These are phyloP conservation scores for Pyrus pyrifolia DNA, from an alignment of 306 rosid genomes.

Conservation along the genomic window DNA sequence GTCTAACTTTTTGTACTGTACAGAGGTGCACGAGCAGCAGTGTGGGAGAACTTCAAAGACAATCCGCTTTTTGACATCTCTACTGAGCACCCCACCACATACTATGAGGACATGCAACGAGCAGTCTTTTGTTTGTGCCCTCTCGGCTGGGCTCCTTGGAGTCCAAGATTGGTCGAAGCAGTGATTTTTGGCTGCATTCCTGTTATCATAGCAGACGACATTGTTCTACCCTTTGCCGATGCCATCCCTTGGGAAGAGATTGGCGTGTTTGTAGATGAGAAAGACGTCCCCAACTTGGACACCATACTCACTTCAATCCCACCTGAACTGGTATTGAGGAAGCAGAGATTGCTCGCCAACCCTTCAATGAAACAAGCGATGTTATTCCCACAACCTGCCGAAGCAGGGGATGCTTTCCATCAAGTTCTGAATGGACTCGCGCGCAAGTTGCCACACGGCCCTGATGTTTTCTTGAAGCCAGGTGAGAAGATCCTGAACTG, in stretches of 20 bases:
- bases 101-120: conserved; percentile 97
- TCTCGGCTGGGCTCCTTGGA: conserved; percentile 99
- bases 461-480: conserved; percentile 48
- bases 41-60: conserved; percentile 98
- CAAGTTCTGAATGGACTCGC: conserved; percentile 96
- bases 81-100: conserved; percentile 87
- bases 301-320: conserved; percentile 87
- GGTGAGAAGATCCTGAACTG: conserved; percentile 77
- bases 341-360: conserved; percentile 90
- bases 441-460: conserved; percentile 72
- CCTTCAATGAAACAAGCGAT: conserved; percentile 99
- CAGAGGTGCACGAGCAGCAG: conserved; percentile 40
- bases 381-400: conserved; percentile 94
- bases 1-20: conserved; percentile 1
- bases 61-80: conserved; percentile 96
- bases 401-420: conserved; percentile 88
- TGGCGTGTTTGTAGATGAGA: conserved; percentile 78
- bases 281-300: conserved; percentile 81
- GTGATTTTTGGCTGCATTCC: conserved; percentile 98
- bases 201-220: conserved; percentile 91
- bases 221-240: conserved; percentile 94
- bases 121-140: conserved; percentile 95
- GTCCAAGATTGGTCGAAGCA: conserved; percentile 94
- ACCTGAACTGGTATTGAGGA: conserved; percentile 69
- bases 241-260: conserved; percentile 99